Conservation (phyloP, 2,329 filamentous ascomycete genomes). For the Pseudogymnoascus sp. region DNA sequence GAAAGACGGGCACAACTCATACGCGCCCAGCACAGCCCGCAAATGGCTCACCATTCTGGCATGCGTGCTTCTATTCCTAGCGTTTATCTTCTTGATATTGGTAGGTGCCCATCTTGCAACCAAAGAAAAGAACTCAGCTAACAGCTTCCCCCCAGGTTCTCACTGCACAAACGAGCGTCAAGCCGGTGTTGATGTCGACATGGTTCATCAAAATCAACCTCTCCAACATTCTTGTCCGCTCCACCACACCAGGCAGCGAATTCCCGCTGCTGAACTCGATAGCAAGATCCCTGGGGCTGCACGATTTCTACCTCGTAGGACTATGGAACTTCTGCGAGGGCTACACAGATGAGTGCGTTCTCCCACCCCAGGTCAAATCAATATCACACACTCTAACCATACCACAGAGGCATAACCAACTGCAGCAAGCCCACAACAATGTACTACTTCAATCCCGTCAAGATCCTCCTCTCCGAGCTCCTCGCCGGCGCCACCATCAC, state of each 20-base stretch:
- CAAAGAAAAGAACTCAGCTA: background rate
- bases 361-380: slow-evolving; percentile 35
- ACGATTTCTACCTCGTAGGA: slow-evolving; percentile 91
- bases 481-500: slow-evolving; percentile 77
- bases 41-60: slow-evolving; percentile 55
- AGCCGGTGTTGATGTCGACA: slow-evolving; percentile 56
- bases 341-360: slow-evolving; percentile 54
- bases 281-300: slow-evolving; percentile 74
- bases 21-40: slow-evolving; percentile 21
- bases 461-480: slow-evolving; percentile 72
- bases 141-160: slow-evolving; percentile 38
- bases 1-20: background rate
- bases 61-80: slow-evolving; percentile 63
- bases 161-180: slow-evolving; percentile 64
- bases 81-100: slow-evolving; percentile 72
- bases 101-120: slow-evolving; percentile 35
- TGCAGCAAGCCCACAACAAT: slow-evolving; percentile 65
- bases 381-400: slow-evolving; percentile 47
- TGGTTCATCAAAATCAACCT: slow-evolving; percentile 84
- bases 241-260: slow-evolving; percentile 12
- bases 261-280: slow-evolving; percentile 84
- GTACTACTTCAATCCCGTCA: slow-evolving; percentile 89
- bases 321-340: slow-evolving; percentile 92
- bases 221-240: slow-evolving; percentile 53
- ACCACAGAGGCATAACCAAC: slow-evolving; percentile 60